Percentiles rank a stretch among this genome's conserved stretches.
phyloP scores from a whole-genome alignment of 225 moss, liverwort and hornwort genomes.

The Sphagnum tenellum region DNA sequence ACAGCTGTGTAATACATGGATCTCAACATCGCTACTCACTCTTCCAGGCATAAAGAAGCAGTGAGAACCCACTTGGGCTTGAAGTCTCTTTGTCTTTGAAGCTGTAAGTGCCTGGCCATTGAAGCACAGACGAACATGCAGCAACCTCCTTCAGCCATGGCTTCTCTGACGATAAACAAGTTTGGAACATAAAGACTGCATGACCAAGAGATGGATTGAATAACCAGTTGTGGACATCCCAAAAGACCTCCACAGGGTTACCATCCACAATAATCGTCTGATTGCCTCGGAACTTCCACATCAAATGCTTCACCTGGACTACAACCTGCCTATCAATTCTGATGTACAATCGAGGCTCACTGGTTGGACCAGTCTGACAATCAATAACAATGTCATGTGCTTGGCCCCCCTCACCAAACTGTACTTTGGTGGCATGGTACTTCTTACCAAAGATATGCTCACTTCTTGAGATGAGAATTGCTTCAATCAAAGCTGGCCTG shows the following conservation, averaged over 20 bases:
- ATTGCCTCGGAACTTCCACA: conserved; percentile 59
- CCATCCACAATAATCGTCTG: conserved; percentile 52
- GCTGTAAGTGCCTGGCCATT: conserved; percentile 58
- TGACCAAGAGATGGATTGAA: conserved; percentile 50
- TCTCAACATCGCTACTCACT: conserved; percentile 21
- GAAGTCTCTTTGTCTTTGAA: conserved; percentile 54
- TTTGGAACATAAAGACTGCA: conserved; percentile 57
- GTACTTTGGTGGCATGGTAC: conserved; percentile 48
- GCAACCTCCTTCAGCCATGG: conserved; percentile 59
- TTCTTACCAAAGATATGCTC: conserved; percentile 58
- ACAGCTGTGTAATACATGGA: conserved; percentile 8
- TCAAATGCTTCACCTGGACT: conserved; percentile 51
- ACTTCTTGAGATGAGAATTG: conserved; percentile 40
- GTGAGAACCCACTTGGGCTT: conserved; percentile 41
- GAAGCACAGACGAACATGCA: conserved; percentile 48
- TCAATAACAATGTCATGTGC: conserved; percentile 65
- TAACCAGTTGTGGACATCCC: conserved; percentile 62
- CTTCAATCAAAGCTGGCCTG: conserved; percentile 40
- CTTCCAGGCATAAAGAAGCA: conserved; percentile 56
- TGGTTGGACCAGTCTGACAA: conserved; percentile 35
- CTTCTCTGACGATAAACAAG: conserved; percentile 53
- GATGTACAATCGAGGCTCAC: conserved; percentile 50
- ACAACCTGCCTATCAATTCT: conserved; percentile 47
- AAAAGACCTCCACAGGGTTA: conserved; percentile 54
- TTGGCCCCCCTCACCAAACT: conserved; percentile 51